Conservation (phyloP, 371 early-diverging fungal species). For the Haplosporangium sp. region DNA sequence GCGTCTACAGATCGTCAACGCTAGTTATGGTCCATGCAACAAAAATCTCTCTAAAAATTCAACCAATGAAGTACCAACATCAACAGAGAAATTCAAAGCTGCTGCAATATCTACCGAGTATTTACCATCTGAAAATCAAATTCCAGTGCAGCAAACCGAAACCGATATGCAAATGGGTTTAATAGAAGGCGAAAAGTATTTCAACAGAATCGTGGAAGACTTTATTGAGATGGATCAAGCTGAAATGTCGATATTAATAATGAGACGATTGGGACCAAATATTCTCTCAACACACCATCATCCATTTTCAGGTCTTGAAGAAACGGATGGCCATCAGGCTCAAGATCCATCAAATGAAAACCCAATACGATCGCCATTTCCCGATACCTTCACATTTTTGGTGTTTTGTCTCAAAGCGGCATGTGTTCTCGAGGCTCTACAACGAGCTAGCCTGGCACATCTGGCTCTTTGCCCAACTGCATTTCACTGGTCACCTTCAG, state of each 20-base stretch:
- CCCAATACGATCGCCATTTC: constrained; percentile 26
- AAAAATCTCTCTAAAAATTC: background rate
- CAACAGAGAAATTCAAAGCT: too few relatives aligned
- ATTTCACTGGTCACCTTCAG: constrained; percentile 38
- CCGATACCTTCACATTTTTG: constrained; percentile 39
- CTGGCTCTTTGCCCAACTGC: constrained; percentile 42
- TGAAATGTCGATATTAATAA: constrained; percentile 33
- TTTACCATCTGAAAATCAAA: too few relatives aligned
- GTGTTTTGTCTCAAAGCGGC: constrained; percentile 50
- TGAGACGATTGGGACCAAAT: constrained; percentile 43
- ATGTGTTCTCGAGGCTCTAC: constrained; percentile 35
- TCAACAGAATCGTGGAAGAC: constrained; percentile 47
- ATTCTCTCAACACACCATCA: constrained; percentile 35
- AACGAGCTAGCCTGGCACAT: constrained; percentile 39
- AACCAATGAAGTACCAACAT: background rate
- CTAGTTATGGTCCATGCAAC: constrained; percentile 11
- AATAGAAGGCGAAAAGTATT: constrained; percentile 17
- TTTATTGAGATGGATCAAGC: constrained; percentile 46
- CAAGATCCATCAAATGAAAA: constrained; percentile 4
- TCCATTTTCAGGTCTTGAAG: constrained; percentile 37
- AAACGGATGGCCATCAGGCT: constrained; percentile 34
- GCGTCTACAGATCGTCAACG: constrained; percentile 34
- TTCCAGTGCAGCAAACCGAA: background rate
- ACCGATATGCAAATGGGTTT: background rate
- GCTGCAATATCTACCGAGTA: too few relatives aligned